Base-by-base conservation (phyloP, 148 eudicot genomes). In the Bassia scoparia region DNA sequence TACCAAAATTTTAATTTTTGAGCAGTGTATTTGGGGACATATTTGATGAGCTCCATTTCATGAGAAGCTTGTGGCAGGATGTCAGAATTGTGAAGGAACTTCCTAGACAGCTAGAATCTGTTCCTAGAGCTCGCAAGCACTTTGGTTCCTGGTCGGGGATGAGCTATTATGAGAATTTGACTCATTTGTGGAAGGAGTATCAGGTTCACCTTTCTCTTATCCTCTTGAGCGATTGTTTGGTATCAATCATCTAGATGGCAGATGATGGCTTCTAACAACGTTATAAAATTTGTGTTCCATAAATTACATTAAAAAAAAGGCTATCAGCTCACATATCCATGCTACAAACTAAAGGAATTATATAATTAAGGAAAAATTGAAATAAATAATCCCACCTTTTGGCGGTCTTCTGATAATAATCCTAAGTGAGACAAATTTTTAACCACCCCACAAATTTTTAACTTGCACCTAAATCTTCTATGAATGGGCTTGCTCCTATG, bases 71-170 rank as follows among this genome's bases (percentile, higher is more conserved):
- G 82, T 72, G 75, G 74, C 78, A 76, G 73, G 98, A 93, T 84
- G 93, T 93, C 35, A 84, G 81, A 65, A 81, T 93, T 79, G 84
- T 89, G 64, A 90, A 82, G 79, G 90, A 82, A 75, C 94, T 93
- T 78, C 98, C 98, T 56, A 83, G 72, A 71, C 83, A 86, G 52
- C 61, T 93, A 60, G 89, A 84, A 86, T 82, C 88, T 78, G 80
- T 80, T 73, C 98, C 98, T 74, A 89, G 90, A 62, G 92, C 93
- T 55, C 88, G 98, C 83, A 93, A 93, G 83, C 98, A 93, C 82
- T 93, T 93, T 76, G 81, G 91, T 58, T 86, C 88, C 21, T 93
- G 98, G 98, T 74, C 91, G 69, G 88, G 92, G 72, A 70, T 87
- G 85, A 78, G 87, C 83, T 93, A 93, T 80, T 93, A 90, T 80